Evolutionary conservation across 2,329 filamentous ascomycete species (phyloP).

Genomic region (Aspergillus tamarii): DNA sequence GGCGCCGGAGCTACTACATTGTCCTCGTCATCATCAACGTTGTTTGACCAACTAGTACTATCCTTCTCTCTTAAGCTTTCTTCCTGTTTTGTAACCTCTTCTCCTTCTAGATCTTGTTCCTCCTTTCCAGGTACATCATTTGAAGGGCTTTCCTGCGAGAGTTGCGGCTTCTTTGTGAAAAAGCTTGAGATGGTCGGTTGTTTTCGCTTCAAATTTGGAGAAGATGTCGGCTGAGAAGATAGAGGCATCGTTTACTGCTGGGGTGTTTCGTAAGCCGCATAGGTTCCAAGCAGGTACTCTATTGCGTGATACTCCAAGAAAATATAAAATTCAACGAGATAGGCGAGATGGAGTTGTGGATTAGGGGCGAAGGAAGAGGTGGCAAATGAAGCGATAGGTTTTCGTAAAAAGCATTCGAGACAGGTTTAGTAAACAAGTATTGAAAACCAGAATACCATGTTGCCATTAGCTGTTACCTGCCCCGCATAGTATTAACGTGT

Average conservation of each 20-base stretch:
- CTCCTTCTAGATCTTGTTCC: not conserved
- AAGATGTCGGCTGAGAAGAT: slow-evolving; percentile 38
- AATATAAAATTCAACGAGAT: not conserved
- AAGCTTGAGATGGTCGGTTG: slow-evolving; percentile 84
- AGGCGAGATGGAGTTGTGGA: not conserved
- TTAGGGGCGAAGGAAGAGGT: too few relatives aligned
- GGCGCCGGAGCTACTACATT: slow-evolving; percentile 43
- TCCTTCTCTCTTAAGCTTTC: not conserved
- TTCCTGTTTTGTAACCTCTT: slow-evolving; percentile 13
- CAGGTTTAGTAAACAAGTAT: not conserved
- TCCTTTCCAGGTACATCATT: slow-evolving; percentile 14
- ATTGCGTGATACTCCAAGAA: not conserved
- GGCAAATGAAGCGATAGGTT: not conserved
- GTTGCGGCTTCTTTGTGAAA: slow-evolving; percentile 64
- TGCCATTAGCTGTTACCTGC: not conserved
- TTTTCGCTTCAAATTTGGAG: slow-evolving; percentile 42
- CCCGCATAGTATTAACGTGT: not conserved
- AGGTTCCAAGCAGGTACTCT: not conserved
- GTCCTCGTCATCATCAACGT: slow-evolving; percentile 41
- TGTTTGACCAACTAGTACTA: not conserved
- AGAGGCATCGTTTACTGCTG: slow-evolving; percentile 32
- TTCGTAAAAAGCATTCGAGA: not conserved
- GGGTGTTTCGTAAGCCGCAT: not conserved
- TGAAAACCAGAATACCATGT: not conserved
- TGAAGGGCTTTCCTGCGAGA: slow-evolving; percentile 21